A percentile compares a stretch with the other conserved stretches of the same genome.
Evolutionary conservation across 768 basidiomycete genomes (phyloP).

Genomic region (Suillus spraguei): DNA sequence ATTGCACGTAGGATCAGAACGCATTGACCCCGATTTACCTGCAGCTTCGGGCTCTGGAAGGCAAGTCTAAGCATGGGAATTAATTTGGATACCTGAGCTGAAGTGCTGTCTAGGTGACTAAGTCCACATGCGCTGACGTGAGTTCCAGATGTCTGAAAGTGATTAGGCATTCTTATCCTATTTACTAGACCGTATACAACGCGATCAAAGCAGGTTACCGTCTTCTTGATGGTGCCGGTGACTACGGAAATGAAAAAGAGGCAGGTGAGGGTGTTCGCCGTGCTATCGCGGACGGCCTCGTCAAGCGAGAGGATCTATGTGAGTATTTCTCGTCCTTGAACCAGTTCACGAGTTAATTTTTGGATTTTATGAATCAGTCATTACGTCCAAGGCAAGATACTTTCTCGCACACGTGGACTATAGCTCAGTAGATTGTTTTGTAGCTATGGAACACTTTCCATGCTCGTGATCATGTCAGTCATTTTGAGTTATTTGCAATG

Average conservation of each 20-base stretch:
- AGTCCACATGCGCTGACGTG: slow-evolving; percentile 61
- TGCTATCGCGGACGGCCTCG: slow-evolving; percentile 79
- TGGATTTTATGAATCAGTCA: slow-evolving; percentile 45
- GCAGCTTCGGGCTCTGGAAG: slow-evolving; percentile 77
- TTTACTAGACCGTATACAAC: slow-evolving; percentile 69
- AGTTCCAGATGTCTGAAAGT: slow-evolving; percentile 18
- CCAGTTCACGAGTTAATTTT: slow-evolving; percentile 5
- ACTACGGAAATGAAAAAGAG: slow-evolving; percentile 90
- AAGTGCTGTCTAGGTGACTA: slow-evolving; percentile 48
- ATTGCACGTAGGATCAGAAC: slow-evolving; percentile 8
- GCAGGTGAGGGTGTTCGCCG: slow-evolving; percentile 77
- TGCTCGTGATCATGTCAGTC: slow-evolving; percentile 67
- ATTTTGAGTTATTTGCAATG: not conserved
- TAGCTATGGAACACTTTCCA: slow-evolving; percentile 93
- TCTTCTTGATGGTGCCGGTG: slow-evolving; percentile 83
- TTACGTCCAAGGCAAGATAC: slow-evolving; percentile 72
- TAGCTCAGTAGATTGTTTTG: slow-evolving; percentile 6
- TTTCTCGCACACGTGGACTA: not conserved
- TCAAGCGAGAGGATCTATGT: slow-evolving; percentile 89
- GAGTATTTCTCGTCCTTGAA: slow-evolving; percentile 31
- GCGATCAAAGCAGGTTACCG: slow-evolving; percentile 88
- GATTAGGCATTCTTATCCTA: not conserved
- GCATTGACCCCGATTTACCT: slow-evolving; percentile 2
- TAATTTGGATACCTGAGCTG: slow-evolving; percentile 9
- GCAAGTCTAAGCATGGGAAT: slow-evolving; percentile 39